A percentile compares a stretch with the other conserved stretches of the same genome.
These are phyloP conservation scores for Ophiostoma australiae DNA, from an alignment of 2,329 filamentous ascomycete genomes.

Conservation along the genomic window DNA sequence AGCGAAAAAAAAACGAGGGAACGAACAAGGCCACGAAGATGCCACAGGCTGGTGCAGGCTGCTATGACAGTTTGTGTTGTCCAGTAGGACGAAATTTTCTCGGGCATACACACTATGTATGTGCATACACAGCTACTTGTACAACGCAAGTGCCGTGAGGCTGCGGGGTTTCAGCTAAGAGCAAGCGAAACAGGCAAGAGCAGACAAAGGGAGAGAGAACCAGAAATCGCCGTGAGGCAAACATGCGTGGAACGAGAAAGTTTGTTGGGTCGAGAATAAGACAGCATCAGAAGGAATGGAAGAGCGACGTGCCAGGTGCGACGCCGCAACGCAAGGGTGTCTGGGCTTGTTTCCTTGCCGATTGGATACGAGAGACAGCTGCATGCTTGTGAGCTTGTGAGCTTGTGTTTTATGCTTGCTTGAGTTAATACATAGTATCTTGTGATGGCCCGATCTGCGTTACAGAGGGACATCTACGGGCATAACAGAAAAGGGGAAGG, in stretches of 20 bases:
- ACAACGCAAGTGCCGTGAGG: too few relatives aligned
- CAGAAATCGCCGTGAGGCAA: background rate
- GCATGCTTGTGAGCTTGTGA: background rate
- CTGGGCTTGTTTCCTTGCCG: background rate
- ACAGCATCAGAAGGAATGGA: background rate
- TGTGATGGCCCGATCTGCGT: background rate
- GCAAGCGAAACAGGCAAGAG: background rate
- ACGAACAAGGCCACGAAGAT: background rate
- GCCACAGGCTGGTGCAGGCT: too few relatives aligned
- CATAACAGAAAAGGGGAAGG: background rate
- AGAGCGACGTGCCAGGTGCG: background rate
- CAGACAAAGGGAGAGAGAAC: background rate
- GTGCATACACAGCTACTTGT: too few relatives aligned
- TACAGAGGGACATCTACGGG: background rate
- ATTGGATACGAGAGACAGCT: background rate
- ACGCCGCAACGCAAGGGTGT: background rate
- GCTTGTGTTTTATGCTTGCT: background rate
- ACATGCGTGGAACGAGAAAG: background rate
- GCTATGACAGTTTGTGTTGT: background rate
- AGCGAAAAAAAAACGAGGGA: background rate
- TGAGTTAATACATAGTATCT: background rate
- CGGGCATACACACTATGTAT: too few relatives aligned
- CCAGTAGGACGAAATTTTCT: background rate
- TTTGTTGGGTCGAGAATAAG: background rate
- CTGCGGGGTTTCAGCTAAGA: background rate